Evolutionary conservation across 179 eudicot species (phyloP).

Genomic region (Carnegiea gigantea): DNA sequence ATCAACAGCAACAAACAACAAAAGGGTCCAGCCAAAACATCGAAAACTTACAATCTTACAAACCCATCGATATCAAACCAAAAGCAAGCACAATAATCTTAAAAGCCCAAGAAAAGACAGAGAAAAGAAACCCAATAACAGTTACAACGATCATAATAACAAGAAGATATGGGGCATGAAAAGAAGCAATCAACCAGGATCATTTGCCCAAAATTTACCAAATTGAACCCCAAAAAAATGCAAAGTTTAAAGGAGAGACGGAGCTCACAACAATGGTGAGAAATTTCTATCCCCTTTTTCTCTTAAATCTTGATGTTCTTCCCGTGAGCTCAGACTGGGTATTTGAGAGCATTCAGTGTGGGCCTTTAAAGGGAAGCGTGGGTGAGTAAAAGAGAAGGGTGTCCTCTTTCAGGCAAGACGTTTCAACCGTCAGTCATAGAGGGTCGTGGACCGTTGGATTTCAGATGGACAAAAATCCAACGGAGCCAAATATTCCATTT

Average conservation of each 20-base stretch:
- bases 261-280: background rate
- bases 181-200: background rate
- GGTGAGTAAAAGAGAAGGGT: background rate
- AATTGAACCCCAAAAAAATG: background rate
- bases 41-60: background rate
- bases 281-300: background rate
- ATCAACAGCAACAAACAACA: background rate
- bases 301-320: background rate
- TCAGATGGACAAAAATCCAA: background rate
- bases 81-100: background rate
- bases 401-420: background rate
- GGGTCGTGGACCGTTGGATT: background rate
- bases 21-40: background rate
- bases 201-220: background rate
- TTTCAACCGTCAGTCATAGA: constrained; percentile 7
- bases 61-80: background rate
- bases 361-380: background rate
- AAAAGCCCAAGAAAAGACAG: background rate
- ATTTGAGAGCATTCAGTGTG: background rate
- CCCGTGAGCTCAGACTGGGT: background rate
- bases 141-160: background rate
- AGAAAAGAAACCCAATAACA: background rate
- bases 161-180: background rate
- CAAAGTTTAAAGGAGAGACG: background rate
- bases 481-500: background rate